Evolutionary conservation across 495 filamentous ascomycete species (phyloP), one percentile per base, ranked within the genome.

Genomic region (Ramalina peruviana): DNA sequence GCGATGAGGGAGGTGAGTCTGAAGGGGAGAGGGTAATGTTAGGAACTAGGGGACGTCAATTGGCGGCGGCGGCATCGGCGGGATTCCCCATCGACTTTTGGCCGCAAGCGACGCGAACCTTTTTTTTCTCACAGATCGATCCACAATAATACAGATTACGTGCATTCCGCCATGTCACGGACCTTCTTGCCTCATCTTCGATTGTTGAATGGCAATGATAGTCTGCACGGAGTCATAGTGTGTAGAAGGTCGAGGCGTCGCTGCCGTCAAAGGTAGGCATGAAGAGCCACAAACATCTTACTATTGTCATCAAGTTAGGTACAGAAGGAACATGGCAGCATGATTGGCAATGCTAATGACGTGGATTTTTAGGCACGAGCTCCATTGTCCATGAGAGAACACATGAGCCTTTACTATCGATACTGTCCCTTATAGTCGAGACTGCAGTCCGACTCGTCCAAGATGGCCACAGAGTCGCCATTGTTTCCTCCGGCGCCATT

Each of bases 321-420:
- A 72, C 70, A 80, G 40, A 53, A 57, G 45, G 49, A 43, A 33
- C 30, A 50, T 55, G 43, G 30, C 15, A 40, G 13, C 11, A 16
- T n/a, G 30, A 30, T 36, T 13, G 36, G 21, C 23, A 36, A 48
- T 33, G 17, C 50, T 54, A 46, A 55, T 40, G 45, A 17, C 38
- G 16, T 13, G 44, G 1, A 13, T 40, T 7, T 43, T 13, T 51
- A 98, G 92, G 92, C 55, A 96, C 92, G 21, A 95, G 88, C 67
- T 98, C 92, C 13, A 96, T 98, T 56, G 92, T 97, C 45, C 85
- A 96, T 64, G 92, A 98, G 62, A 86, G 81, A 57, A 94, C 85
- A n/a, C 92, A 97, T 66, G 84, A 94, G 54, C 93, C 93, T n/a
- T 78, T 95, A 27, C 73, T 97, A 19, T 93, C 88, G 9, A 94